Percentiles rank a stretch among this genome's conserved stretches.
Conservation (phyloP, 345 rosid species). For the Aethionema arabicum region DNA sequence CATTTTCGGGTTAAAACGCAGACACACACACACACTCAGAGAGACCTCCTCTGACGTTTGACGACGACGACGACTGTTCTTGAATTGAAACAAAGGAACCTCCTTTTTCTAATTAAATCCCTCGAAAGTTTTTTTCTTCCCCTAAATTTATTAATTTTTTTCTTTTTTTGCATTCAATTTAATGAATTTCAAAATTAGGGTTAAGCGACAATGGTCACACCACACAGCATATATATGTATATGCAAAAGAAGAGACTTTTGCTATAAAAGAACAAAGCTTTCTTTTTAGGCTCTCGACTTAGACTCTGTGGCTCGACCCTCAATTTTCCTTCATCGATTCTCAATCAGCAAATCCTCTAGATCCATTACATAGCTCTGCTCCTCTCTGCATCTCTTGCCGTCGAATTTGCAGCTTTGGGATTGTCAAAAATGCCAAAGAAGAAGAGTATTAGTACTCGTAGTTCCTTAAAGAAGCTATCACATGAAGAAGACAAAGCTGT, state of each 20-base stretch:
- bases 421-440: conserved; percentile 38
- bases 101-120: conserved; percentile 6
- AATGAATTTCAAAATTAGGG: too few species aligned
- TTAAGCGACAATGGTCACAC: too few species aligned
- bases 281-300: too few species aligned
- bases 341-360: too few species aligned
- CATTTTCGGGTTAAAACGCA: conserved; percentile 37
- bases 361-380: too few species aligned
- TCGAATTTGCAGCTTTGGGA: background rate
- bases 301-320: too few species aligned
- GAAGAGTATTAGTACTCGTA: conserved; percentile 2
- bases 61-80: conserved; percentile 25
- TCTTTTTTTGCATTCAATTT: too few species aligned
- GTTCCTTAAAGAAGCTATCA: conserved; percentile 30
- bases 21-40: conserved; percentile 7
- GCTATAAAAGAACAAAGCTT: too few species aligned
- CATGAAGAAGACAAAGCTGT: conserved; percentile 17
- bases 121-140: background rate
- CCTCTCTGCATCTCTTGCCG: background rate
- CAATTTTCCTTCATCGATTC: too few species aligned
- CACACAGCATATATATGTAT: too few species aligned
- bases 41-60: conserved; percentile 33
- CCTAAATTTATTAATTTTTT: too few species aligned
- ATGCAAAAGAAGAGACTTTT: too few species aligned
- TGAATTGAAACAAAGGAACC: conserved; percentile 5